Percentiles rank a stretch among this genome's conserved stretches.
phyloP scores from a whole-genome alignment of 306 rosid genomes.

The Astragalus glycyphyllos region DNA sequence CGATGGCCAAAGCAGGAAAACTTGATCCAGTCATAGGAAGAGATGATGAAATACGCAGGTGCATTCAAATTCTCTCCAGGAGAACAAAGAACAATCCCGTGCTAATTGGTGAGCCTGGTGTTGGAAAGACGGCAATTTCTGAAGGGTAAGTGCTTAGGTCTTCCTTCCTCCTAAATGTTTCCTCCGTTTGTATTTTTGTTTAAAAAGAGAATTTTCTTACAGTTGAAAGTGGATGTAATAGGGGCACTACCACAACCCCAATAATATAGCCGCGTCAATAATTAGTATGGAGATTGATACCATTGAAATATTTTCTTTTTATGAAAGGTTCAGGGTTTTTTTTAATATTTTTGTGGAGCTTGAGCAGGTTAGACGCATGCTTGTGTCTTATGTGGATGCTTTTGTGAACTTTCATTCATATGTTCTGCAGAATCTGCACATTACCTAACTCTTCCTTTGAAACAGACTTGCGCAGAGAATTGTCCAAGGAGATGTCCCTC shows the following conservation, averaged over 20 bases:
- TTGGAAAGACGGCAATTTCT: constrained; percentile 97
- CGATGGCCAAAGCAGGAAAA: constrained; percentile 93
- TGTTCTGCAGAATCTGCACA: background rate
- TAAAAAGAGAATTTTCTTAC: constrained; percentile 14
- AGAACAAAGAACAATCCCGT: constrained; percentile 99
- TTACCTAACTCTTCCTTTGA: constrained; percentile 31
- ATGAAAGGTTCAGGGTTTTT: constrained; percentile 25
- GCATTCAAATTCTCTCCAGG: constrained; percentile 98
- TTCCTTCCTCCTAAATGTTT: constrained; percentile 30
- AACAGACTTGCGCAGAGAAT: constrained; percentile 98
- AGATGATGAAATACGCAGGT: constrained; percentile 98
- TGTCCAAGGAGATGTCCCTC: constrained; percentile 98
- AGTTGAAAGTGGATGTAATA: constrained; percentile 3
- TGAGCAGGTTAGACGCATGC: constrained; percentile 14
- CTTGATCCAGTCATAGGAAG: constrained; percentile 99
- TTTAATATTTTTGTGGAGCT: constrained; percentile 2
- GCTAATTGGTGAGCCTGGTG: constrained; percentile 99
- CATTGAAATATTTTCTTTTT: constrained; percentile 5
- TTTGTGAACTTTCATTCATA: constrained; percentile 4
- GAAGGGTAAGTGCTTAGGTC: constrained; percentile 76
- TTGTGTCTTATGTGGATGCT: constrained; percentile 29
- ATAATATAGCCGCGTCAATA: background rate
- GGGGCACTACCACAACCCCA: constrained; percentile 4
- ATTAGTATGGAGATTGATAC: background rate
- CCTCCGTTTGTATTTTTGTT: constrained; percentile 5